Evolutionary conservation across 2,329 filamentous ascomycete species (phyloP).

Genomic region (Chaetomiaceae sp.): DNA sequence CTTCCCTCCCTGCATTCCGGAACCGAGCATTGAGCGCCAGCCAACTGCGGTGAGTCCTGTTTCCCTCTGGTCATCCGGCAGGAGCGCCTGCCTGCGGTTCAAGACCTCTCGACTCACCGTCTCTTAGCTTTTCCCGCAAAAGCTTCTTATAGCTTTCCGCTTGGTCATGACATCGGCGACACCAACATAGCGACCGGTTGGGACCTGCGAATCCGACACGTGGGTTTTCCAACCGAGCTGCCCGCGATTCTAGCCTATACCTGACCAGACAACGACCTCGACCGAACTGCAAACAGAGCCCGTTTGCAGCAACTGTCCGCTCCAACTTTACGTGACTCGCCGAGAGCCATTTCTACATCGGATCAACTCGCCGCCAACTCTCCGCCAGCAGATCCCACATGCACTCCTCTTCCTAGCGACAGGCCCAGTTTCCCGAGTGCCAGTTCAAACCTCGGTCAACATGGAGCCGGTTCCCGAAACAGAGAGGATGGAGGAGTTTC

Average conservation of each 20-base stretch:
- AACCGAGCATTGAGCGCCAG: conserved; percentile 10
- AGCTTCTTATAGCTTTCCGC: not conserved
- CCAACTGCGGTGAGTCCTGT: not conserved
- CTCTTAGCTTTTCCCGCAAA: not conserved
- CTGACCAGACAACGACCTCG: not conserved
- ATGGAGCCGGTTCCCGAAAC: conserved; percentile 68
- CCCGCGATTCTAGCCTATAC: not conserved
- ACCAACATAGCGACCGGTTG: conserved; percentile 6
- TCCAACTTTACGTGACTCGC: not conserved
- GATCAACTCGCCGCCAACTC: not conserved
- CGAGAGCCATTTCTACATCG: not conserved
- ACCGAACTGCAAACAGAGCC: conserved; percentile 7
- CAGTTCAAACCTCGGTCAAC: conserved; percentile 26
- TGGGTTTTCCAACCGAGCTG: conserved; percentile 4
- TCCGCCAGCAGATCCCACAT: conserved; percentile 8
- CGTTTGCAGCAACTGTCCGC: not conserved
- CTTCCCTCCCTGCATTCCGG: conserved; percentile 11
- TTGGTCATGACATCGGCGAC: conserved; percentile 6
- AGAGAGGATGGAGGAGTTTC: conserved; percentile 64
- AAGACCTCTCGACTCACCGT: conserved; percentile 11
- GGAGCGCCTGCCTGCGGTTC: conserved; percentile 4
- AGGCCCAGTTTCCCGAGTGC: conserved; percentile 21
- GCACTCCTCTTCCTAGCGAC: conserved; percentile 10
- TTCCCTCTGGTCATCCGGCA: conserved; percentile 8
- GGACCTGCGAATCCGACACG: not conserved